These are phyloP conservation scores for Serendipita sp. DNA, from an alignment of 768 basidiomycete species.

Conservation along the genomic window DNA sequence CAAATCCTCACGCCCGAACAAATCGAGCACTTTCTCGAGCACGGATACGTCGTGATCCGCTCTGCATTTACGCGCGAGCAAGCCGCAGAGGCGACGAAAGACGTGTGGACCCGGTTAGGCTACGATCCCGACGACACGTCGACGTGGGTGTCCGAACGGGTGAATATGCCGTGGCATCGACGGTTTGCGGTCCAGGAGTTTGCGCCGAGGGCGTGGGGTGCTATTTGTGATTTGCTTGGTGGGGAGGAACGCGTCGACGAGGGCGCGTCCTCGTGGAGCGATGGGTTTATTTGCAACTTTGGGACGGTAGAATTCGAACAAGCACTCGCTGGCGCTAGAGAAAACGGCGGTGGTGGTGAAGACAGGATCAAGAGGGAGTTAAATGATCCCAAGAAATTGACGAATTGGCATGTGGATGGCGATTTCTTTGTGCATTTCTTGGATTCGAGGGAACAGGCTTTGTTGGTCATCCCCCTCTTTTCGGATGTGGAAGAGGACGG, in stretches of 20 bases:
- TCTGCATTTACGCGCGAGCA: conserved; percentile 38
- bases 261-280: conserved; percentile 34
- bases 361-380: conserved; percentile 30
- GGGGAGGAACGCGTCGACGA: conserved; percentile 42
- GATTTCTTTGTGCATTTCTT: conserved; percentile 26
- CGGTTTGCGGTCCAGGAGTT: conserved; percentile 32
- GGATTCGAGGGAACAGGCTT: conserved; percentile 49
- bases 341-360: conserved; percentile 11
- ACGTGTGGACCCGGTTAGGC: conserved; percentile 37
- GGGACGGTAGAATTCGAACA: conserved; percentile 32
- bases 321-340: no score
- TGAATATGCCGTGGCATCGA: conserved; percentile 41
- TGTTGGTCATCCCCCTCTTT: conserved; percentile 47
- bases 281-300: conserved; percentile 49
- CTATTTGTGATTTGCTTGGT: conserved; percentile 44
- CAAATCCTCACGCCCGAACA: conserved; percentile 21
- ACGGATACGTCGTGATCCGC: conserved; percentile 39
- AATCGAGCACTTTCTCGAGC: conserved; percentile 37
- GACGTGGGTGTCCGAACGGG: conserved; percentile 34
- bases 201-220: conserved; percentile 44
- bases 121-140: conserved; percentile 36
- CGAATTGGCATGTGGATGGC: conserved; percentile 39
- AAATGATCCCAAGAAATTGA: conserved; percentile 31
- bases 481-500: conserved; percentile 38
- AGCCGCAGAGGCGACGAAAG: conserved; percentile 33